Evolutionary conservation across 2,329 filamentous ascomycete species (phyloP).

Genomic region (Plectosphaerella cucumerina): DNA sequence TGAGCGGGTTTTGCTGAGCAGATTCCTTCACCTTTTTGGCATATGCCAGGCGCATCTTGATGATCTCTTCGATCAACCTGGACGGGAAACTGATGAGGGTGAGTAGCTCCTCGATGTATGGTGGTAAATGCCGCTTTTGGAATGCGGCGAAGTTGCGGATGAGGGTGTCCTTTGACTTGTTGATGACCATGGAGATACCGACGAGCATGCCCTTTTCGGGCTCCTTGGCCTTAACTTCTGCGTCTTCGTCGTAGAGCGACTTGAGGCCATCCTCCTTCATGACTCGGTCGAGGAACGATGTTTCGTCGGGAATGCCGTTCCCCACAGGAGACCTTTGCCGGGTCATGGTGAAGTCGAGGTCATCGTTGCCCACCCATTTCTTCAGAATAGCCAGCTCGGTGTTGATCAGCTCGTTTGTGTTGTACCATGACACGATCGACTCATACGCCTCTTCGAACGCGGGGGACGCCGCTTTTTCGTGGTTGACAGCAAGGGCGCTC

Average conservation of each 20-base stretch:
- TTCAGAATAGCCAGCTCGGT: conserved; percentile 88
- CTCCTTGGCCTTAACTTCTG: conserved; percentile 25
- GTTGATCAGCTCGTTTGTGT: conserved; percentile 94
- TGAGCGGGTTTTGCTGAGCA: conserved; percentile 84
- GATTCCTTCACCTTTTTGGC: conserved; percentile 95
- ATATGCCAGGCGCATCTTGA: conserved; percentile 84
- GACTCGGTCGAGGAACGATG: conserved; percentile 88
- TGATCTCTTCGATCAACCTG: conserved; percentile 92
- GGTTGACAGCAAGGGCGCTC: conserved; percentile 66
- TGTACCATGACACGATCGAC: conserved; percentile 92
- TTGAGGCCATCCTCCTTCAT: conserved; percentile 94
- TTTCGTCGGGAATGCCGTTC: conserved; percentile 78
- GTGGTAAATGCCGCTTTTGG: conserved; percentile 82
- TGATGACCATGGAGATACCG: conserved; percentile 79
- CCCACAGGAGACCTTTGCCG: conserved; percentile 64
- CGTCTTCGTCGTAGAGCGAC: conserved; percentile 73
- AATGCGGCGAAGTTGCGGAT: conserved; percentile 84
- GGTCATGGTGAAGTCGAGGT: conserved; percentile 82
- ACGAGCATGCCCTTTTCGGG: conserved; percentile 72
- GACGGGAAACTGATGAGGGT: conserved; percentile 97
- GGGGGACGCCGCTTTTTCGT: conserved; percentile 72
- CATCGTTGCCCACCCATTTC: conserved; percentile 94
- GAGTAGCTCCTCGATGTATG: conserved; percentile 93
- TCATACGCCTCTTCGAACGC: conserved; percentile 80
- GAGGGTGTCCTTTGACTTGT: conserved; percentile 87